Percentiles rank a stretch among this genome's conserved stretches.
Conservation (phyloP, 2,329 filamentous ascomycete species). For the Calonectria pteridis region DNA sequence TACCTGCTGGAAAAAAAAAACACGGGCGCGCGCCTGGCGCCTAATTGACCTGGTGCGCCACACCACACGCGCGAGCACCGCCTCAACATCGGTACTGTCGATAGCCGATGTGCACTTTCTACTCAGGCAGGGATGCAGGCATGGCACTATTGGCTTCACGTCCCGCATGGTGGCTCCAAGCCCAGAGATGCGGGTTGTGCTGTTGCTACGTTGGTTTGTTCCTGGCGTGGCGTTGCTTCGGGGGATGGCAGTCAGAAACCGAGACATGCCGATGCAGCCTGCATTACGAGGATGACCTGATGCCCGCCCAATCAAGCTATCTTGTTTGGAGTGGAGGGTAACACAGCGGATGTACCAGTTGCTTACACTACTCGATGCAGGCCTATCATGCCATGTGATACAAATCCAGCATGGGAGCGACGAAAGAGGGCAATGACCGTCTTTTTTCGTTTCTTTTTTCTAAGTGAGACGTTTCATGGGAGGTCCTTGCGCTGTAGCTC, state of each 20-base stretch:
- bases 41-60: conserved; percentile 29
- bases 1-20: conserved; percentile 32
- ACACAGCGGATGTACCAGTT: not conserved
- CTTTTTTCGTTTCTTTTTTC: not conserved
- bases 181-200: not conserved
- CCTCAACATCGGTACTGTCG: conserved; percentile 1
- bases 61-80: conserved; percentile 23
- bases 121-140: not conserved
- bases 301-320: not conserved
- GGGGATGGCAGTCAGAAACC: not conserved
- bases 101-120: not conserved
- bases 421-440: not conserved
- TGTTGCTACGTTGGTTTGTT: not conserved
- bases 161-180: not conserved
- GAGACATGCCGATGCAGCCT: not conserved
- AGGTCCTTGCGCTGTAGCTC: not conserved
- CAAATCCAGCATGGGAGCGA: not conserved
- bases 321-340: not conserved
- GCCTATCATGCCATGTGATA: not conserved
- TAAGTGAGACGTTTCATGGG: not conserved
- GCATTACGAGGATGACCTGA: not conserved
- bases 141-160: not conserved
- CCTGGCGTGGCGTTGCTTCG: not conserved
- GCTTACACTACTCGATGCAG: not conserved
- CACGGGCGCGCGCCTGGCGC: conserved; percentile 35